phyloP scores from a whole-genome alignment of 2,329 filamentous ascomycete species.

The Fusarium transvaalense region DNA sequence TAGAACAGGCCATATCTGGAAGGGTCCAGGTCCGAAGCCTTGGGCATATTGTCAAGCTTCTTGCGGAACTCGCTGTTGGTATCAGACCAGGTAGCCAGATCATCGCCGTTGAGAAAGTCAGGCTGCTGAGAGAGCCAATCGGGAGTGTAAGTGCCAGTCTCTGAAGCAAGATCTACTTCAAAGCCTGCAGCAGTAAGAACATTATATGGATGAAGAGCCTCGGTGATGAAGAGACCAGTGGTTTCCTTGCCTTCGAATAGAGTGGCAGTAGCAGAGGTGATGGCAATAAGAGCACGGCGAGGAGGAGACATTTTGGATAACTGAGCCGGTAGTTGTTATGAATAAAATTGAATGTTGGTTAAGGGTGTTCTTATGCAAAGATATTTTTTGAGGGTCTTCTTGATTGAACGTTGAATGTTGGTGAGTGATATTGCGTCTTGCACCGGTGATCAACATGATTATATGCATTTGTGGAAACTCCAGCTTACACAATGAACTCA shows the following conservation, averaged over 20 bases:
- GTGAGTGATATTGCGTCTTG: not conserved
- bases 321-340: rapidly evolving
- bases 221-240: conserved; percentile 18
- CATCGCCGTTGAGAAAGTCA: conserved; percentile 26
- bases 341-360: not conserved
- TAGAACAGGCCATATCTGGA: conserved; percentile 38
- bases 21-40: conserved; percentile 50
- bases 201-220: conserved; percentile 21
- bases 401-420: not conserved
- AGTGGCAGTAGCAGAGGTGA: conserved; percentile 26
- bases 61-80: conserved; percentile 57
- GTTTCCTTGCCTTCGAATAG: conserved; percentile 23
- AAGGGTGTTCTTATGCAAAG: too few species aligned
- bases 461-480: not conserved
- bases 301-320: conserved; percentile 13
- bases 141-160: conserved; percentile 14
- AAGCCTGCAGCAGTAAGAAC: conserved; percentile 14
- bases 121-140: conserved; percentile 25
- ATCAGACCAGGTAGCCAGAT: conserved; percentile 53
- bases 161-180: conserved; percentile 14
- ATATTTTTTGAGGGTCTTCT: too few species aligned
- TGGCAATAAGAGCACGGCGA: conserved; percentile 23
- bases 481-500: too few species aligned
- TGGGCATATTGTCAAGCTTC: conserved; percentile 59
- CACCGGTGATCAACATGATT: not conserved